Evolutionary conservation across 2,329 filamentous ascomycete genomes (phyloP).

Genomic region (Ceratocystis lukuohia): DNA sequence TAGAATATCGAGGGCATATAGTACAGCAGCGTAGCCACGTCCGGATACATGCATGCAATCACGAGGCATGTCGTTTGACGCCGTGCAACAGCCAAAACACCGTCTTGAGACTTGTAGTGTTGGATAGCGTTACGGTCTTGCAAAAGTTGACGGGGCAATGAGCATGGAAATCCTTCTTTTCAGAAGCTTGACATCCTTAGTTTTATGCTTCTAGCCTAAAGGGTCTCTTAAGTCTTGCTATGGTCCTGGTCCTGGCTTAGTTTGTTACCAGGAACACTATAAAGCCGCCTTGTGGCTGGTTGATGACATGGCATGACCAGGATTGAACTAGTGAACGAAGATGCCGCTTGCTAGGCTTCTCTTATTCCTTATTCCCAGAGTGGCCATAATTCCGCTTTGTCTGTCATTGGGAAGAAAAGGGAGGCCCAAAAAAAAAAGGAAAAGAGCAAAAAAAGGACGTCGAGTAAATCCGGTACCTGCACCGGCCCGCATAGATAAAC

Average conservation of each 20-base stretch:
- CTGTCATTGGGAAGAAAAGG: background rate
- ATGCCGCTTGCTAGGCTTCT: background rate
- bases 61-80: conserved; percentile 8
- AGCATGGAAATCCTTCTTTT: background rate
- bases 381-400: background rate
- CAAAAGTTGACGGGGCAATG: background rate
- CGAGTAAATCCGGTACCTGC: background rate
- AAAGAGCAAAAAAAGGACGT: background rate
- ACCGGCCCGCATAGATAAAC: background rate
- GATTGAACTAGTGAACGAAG: background rate
- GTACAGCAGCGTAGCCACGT: background rate
- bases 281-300: background rate
- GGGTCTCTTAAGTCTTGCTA: background rate
- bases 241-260: background rate
- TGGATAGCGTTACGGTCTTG: too few relatives aligned
- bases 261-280: background rate
- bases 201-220: background rate
- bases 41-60: conserved; percentile 4
- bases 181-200: background rate
- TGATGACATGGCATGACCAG: conserved; percentile 2
- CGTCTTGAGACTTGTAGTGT: too few relatives aligned
- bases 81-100: conserved; percentile 1
- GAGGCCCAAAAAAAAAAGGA: background rate
- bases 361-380: background rate
- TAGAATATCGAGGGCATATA: background rate